These are phyloP conservation scores for Lactarius akahatsu DNA, from an alignment of 768 basidiomycete genomes.

Conservation along the genomic window DNA sequence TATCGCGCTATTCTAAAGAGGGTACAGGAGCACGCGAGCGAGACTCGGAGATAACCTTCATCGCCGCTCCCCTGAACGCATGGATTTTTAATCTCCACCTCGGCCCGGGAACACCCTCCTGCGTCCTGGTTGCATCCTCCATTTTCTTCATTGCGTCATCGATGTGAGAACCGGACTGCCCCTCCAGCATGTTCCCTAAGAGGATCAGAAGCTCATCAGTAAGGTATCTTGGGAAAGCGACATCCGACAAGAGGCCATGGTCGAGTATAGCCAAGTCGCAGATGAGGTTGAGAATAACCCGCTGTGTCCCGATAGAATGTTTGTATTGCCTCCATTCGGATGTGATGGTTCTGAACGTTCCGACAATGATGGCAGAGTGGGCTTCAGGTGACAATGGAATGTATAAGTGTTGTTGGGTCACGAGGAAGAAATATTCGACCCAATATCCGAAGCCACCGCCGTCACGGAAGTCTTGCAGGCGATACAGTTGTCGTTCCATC, in stretches of 20 bases:
- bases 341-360: background rate
- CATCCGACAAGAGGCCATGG: background rate
- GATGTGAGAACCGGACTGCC: background rate
- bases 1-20: no score
- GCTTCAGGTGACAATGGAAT: background rate
- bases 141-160: background rate
- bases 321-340: background rate
- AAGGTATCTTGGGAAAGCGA: background rate
- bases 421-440: background rate
- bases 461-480: background rate
- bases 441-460: background rate
- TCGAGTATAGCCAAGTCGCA: slow-evolving; percentile 25
- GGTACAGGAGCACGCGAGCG: no score
- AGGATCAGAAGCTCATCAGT: background rate
- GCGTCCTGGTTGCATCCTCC: background rate
- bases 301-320: slow-evolving; percentile 15
- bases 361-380: background rate
- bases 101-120: background rate
- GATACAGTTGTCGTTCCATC: background rate
- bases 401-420: background rate
- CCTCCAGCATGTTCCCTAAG: background rate
- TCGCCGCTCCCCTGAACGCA: no score
- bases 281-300: slow-evolving; percentile 32
- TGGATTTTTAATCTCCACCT: no score
- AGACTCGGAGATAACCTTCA: no score